Evolutionary conservation across 495 filamentous ascomycete genomes (phyloP), one percentile per base, ranked within the genome.

Genomic region (Clavariopsis aquatica): DNA sequence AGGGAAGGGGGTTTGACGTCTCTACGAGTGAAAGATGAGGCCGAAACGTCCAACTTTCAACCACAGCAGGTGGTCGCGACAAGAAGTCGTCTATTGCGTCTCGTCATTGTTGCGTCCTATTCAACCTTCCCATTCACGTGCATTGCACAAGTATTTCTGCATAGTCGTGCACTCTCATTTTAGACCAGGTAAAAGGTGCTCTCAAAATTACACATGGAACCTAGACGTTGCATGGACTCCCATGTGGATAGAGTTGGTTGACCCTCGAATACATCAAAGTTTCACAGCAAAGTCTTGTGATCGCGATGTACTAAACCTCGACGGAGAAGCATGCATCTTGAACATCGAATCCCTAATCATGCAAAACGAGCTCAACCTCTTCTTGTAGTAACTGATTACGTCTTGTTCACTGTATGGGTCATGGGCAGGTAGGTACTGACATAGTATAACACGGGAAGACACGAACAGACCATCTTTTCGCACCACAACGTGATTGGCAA

Each of bases 11-110:
- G 45, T 64, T 62, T n/a, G 65, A 69, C 52, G 61, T 65, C 38
- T 36, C 55, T 13, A 78, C 76, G 77, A 53, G 60, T n/a, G 61
- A 64, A 23, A 27, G 49, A 24, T 52, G 51, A 53, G 51, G 13
- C n/a, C 38, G 15, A 17, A 8, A 43, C n/a, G 38, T 15, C n/a
- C 13, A 43, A n/a, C 38, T 3, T 43, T 43, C 38, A 15, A 3
- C 3, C 13, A n/a, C n/a, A 3, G 15, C n/a, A n/a, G n/a, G n/a
- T n/a, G n/a, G n/a, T n/a, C n/a, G n/a, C n/a, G n/a, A n/a, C n/a
- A n/a, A n/a, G n/a, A n/a, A n/a, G n/a, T n/a, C n/a, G n/a, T n/a
- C n/a, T n/a, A n/a, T n/a, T n/a, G n/a, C n/a, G n/a, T n/a, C n/a
- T n/a, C n/a, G n/a, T n/a, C n/a, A n/a, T n/a, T 6, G 31, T 34